Percentiles rank a stretch among this genome's conserved stretches.
Conservation (phyloP, 495 filamentous ascomycete species). For the Penicillium desertorum region DNA sequence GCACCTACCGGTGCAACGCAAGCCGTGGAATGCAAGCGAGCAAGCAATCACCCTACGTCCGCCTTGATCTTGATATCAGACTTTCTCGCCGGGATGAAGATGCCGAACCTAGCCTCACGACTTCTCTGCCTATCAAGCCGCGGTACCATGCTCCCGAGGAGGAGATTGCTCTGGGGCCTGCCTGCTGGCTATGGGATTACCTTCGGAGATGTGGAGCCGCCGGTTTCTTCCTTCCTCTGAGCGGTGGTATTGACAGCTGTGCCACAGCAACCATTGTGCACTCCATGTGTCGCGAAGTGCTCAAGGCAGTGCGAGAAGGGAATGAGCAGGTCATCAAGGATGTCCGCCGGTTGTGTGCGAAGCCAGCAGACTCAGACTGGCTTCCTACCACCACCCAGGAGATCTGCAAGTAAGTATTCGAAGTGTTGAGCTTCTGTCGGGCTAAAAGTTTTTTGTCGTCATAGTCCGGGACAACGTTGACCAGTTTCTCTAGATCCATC, state of each 20-base stretch:
- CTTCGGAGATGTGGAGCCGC: constrained; percentile 62
- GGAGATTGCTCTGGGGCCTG: constrained; percentile 70
- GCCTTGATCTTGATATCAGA: constrained; percentile 40
- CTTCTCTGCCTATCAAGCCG: constrained; percentile 43
- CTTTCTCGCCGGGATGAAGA: constrained; percentile 37
- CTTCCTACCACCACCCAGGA: constrained; percentile 57
- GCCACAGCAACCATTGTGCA: constrained; percentile 66
- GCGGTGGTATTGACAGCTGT: constrained; percentile 70
- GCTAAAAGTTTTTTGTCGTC: background rate
- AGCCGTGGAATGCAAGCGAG: constrained; percentile 45
- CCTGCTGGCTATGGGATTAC: constrained; percentile 86
- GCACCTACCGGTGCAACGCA: constrained; percentile 37
- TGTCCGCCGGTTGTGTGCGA: constrained; percentile 59
- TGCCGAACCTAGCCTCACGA: constrained; percentile 40
- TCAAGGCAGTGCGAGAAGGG: constrained; percentile 60
- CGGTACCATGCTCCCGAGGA: constrained; percentile 67
- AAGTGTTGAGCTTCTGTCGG: background rate
- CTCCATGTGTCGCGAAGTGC: constrained; percentile 75
- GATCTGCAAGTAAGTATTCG: constrained; percentile 50
- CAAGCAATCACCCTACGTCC: constrained; percentile 34
- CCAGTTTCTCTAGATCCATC: constrained; percentile 37
- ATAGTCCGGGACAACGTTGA: background rate
- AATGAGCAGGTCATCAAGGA: constrained; percentile 72
- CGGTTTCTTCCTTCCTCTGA: constrained; percentile 59
- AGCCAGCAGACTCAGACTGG: constrained; percentile 52